phyloP scores from a whole-genome alignment of 495 filamentous ascomycete species.

The Parathielavia appendiculata region DNA sequence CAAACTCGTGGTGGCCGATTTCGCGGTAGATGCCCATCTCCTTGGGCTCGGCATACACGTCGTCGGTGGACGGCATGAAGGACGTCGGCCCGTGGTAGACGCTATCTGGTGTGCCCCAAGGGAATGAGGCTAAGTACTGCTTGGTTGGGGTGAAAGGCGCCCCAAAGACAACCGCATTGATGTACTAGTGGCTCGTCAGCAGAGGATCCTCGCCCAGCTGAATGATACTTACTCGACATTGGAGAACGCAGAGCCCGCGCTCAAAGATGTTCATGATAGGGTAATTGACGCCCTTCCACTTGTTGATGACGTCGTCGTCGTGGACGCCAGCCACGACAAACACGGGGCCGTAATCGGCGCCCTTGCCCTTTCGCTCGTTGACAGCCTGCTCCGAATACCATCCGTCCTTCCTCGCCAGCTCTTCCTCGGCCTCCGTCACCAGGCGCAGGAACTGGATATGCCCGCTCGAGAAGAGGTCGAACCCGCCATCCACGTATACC shows the following conservation, averaged over 20 bases:
- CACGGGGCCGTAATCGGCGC: conserved; percentile 68
- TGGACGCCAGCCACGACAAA: conserved; percentile 91
- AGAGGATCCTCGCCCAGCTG: not conserved
- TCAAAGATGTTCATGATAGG: conserved; percentile 99
- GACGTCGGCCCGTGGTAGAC: conserved; percentile 95
- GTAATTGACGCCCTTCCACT: conserved; percentile 95
- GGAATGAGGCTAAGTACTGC: conserved; percentile 67
- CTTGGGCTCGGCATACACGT: conserved; percentile 78
- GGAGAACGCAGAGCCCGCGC: conserved; percentile 88
- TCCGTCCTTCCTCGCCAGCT: conserved; percentile 55
- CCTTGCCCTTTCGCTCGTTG: conserved; percentile 56
- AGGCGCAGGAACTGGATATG: conserved; percentile 89
- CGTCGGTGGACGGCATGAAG: conserved; percentile 80
- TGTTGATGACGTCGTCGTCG: conserved; percentile 88
- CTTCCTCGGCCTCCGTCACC: conserved; percentile 66
- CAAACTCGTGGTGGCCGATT: conserved; percentile 67
- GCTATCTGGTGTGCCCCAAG: conserved; percentile 66
- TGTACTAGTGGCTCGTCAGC: conserved; percentile 53
- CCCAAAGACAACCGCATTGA: conserved; percentile 80
- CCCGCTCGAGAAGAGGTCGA: conserved; percentile 93
- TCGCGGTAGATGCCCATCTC: conserved; percentile 73
- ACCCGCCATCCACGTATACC: conserved; percentile 93
- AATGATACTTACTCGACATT: conserved; percentile 65
- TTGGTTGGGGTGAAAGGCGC: conserved; percentile 79
- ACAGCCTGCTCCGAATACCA: conserved; percentile 66